Evolutionary conservation across 2,329 filamentous ascomycete genomes (phyloP), one percentile per base, ranked within the genome.

Genomic region (Fusarium compactum): DNA sequence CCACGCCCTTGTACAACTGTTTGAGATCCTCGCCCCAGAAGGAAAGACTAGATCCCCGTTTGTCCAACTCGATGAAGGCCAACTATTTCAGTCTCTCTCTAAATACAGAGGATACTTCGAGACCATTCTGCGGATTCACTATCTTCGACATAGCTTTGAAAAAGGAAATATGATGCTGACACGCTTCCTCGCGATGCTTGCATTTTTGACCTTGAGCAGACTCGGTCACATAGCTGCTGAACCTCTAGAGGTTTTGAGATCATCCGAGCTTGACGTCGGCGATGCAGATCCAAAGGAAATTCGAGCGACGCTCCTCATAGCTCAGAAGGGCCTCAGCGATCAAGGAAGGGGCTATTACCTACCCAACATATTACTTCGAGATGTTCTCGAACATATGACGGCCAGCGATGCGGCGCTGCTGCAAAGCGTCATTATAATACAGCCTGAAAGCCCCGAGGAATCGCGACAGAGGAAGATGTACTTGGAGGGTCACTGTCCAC

Each of bases 61-160:
- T 2, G 10, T 34, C 0, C 15, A 15, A 1, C 3, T 34, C 4
- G 14, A 45, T 2, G 18, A 54, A 18, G 15, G 41, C 0, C 3
- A 53, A 5, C 44, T 67, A 4, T 44, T 18, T 1, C 3, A 1
- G 2, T 20, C 5, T 2, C 22, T 64, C 1, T 32, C 55, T 1
- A 56, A 18, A 16, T 60, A 56, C 8, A 51, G 55, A 45, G 65
- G 20, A 3, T 32, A 58, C 3, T 61, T 69, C 6, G 66, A 69
- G 30, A 61, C 64, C 1, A n/a, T 69, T 4, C 15, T 68, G 6
- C 59, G 64, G 1, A 67, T 69, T 5, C 61, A 68, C 24, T 58
- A 68, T 24, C 46, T 68, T 2, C 55, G 65, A 0, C 65, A 69
- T 5, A 64, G 66, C 6, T 68, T 68, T 5, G 54, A 54, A 25